Evolutionary conservation across 2,329 filamentous ascomycete species (phyloP).

Genomic region (Hypoxylon sp.): DNA sequence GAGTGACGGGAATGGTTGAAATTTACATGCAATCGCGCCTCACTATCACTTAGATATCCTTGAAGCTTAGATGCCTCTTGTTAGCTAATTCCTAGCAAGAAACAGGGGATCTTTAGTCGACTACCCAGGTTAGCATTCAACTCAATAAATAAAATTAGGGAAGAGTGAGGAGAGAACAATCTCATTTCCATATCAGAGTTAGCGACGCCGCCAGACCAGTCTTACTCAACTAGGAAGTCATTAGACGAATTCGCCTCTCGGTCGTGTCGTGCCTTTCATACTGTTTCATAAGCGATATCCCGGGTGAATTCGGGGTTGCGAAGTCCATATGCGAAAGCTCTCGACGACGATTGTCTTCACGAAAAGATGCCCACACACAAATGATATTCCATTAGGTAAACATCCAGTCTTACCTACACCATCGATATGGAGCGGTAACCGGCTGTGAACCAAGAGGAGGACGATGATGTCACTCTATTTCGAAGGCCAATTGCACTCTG

Average conservation of each 20-base stretch:
- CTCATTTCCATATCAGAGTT: conserved; percentile 61
- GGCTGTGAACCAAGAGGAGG: conserved; percentile 49
- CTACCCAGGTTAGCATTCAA: conserved; percentile 9
- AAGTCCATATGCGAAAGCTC: conserved; percentile 58
- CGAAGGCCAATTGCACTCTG: conserved; percentile 6
- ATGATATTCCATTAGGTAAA: conserved; percentile 45
- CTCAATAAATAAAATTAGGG: conserved; percentile 3
- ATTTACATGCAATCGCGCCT: conserved; percentile 28
- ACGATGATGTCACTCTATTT: conserved; percentile 43
- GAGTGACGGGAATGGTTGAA: conserved; percentile 18
- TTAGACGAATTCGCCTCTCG: conserved; percentile 56
- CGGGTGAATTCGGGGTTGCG: conserved; percentile 55
- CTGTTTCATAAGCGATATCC: conserved; percentile 50
- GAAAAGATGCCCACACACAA: conserved; percentile 35
- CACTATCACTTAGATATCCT: conserved; percentile 30
- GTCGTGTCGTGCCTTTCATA: conserved; percentile 47
- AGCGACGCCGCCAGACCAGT: conserved; percentile 59
- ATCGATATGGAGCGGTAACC: conserved; percentile 41
- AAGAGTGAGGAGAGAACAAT: conserved; percentile 52
- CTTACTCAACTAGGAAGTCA: conserved; percentile 54
- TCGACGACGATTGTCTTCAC: conserved; percentile 56
- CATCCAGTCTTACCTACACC: conserved; percentile 44
- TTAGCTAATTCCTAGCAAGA: conserved; percentile 1
- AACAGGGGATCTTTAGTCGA: background rate
- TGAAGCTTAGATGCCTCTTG: conserved; percentile 28